These are phyloP conservation scores for Tuber melanosporum DNA, from an alignment of 495 filamentous ascomycete genomes.

Conservation along the genomic window DNA sequence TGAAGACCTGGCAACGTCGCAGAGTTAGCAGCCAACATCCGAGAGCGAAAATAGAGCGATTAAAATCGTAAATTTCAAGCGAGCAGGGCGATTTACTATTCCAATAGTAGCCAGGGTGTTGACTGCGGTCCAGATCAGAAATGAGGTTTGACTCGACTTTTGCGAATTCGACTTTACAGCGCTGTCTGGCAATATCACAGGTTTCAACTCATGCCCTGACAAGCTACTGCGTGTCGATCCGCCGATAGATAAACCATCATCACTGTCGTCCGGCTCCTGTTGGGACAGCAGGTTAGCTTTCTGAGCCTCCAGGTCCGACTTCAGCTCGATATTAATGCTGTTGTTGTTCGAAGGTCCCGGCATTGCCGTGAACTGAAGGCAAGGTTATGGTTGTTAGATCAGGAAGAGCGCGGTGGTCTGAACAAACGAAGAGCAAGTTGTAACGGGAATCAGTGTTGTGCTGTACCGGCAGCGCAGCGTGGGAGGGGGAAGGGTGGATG, in stretches of 20 bases:
- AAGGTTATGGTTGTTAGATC: background rate
- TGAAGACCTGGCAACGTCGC: constrained; percentile 57
- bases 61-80: background rate
- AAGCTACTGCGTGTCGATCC: background rate
- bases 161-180: constrained; percentile 22
- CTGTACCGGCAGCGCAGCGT: background rate
- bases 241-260: background rate
- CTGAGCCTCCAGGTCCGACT: constrained; percentile 43
- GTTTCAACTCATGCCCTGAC: background rate
- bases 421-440: background rate
- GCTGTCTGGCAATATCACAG: constrained; percentile 30
- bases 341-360: constrained; percentile 29
- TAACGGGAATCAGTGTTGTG: background rate
- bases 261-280: background rate
- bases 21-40: constrained; percentile 7
- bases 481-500: background rate
- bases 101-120: constrained; percentile 59
- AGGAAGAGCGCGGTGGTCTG: background rate
- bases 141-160: constrained; percentile 32
- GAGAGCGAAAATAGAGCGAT: background rate
- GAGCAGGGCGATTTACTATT: constrained; percentile 48
- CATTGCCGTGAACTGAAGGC: background rate
- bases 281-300: constrained; percentile 20
- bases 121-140: constrained; percentile 52
- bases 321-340: constrained; percentile 35